Evolutionary conservation across 106 monocot genomes (phyloP), one percentile per base, ranked within the genome.

Genomic region (Platanthera zijinensis): DNA sequence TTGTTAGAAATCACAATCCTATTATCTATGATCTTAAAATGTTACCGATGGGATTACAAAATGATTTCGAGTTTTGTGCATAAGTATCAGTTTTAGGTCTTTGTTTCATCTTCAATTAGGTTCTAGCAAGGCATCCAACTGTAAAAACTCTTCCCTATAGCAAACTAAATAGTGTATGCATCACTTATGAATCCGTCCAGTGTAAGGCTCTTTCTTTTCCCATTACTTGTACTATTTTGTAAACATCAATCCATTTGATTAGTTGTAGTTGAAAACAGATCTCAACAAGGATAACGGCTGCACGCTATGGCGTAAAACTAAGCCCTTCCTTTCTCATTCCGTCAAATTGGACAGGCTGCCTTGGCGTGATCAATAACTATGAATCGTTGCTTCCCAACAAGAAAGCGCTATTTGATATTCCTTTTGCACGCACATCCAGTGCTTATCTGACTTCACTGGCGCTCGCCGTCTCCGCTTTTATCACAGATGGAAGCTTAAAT

Each of bases 281-380:
- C 69, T 80, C 91, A 32, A 91, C 94, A 21, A 82, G 89, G 81
- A 47, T 91, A 47, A 89, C 85, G 53, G 94, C 94, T 48, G 91
- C 82, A 54, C 83, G 85, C 39, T 85, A 94, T 77, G 94, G 94
- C 53, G 87, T 94, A 51, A 94, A 87, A 68, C 89, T 94, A 48
- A 94, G 94, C 79, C 94, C 94, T 8, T 94, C 94, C 22, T 94
- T 94, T 80, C 89, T 94, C 18, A 74, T 94, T 61, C 94, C 94
- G 49, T 94, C 94, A 3, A 94, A 94, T 22, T 94, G 94, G 94
- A 94, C 94, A 0, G 94, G 94, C 22, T 94, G 94, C 76, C 75
- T 94, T 12, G 94, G 94, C 12, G 94, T 94, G 62, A 94, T n/a
- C n/a, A n/a, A n/a, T n/a, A n/a, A n/a, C n/a, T n/a, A n/a, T 14